phyloP scores from a whole-genome alignment of 306 rosid species.

The Pachyrhizus erosus region DNA sequence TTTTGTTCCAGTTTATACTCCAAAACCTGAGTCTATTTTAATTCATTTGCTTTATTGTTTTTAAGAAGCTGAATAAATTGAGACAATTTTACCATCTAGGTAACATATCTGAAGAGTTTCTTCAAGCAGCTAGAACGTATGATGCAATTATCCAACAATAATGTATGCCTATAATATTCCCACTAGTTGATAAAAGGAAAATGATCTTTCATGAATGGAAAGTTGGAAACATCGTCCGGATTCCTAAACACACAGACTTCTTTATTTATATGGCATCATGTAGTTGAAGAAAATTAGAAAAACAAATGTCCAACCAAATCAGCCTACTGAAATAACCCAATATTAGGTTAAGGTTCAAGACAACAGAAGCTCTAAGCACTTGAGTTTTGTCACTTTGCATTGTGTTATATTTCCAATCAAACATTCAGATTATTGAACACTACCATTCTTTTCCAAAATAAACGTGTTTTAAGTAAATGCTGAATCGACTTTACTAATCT shows the following conservation, averaged over 20 bases:
- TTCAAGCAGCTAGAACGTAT: not conserved
- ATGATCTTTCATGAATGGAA: not conserved
- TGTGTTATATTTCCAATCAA: constrained; percentile 9
- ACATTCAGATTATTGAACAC: not conserved
- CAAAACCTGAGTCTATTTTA: not conserved
- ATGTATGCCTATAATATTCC: not conserved
- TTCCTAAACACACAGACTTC: not conserved
- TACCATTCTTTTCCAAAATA: not conserved
- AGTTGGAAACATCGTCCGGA: not conserved
- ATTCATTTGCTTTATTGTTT: not conserved
- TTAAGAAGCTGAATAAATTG: not conserved
- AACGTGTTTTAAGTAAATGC: not conserved
- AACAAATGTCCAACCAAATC: constrained; percentile 6
- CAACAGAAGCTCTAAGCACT: not conserved
- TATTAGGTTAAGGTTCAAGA: constrained; percentile 1
- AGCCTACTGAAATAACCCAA: not conserved
- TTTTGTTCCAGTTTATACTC: not conserved
- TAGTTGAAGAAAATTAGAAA: not conserved
- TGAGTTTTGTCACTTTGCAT: not conserved
- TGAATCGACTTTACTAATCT: not conserved
- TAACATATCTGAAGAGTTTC: not conserved
- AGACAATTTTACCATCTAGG: not conserved
- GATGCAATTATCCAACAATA: not conserved
- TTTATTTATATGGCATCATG: not conserved
- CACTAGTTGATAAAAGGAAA: not conserved